Evolutionary conservation across 495 filamentous ascomycete genomes (phyloP), one percentile per base, ranked within the genome.

Genomic region (Talaromyces thailandensis): DNA sequence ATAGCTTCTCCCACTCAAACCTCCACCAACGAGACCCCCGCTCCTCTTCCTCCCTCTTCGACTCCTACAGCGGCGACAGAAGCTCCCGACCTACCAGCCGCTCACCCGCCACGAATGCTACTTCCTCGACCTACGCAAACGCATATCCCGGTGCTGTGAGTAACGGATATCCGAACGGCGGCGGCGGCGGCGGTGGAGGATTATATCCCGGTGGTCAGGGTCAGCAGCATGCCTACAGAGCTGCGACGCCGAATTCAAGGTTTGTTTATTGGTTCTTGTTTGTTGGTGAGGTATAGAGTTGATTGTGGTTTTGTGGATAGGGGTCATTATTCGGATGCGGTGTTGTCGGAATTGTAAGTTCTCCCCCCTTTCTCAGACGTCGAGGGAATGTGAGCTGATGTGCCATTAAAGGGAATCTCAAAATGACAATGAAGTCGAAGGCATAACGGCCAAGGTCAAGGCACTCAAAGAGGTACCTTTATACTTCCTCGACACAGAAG

Each of bases 241-340:
- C 84, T 45, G 94, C 92, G 63, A 96, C 93, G 57, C 93, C 93
- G 63, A 92, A 97, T 76, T 82, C 82, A 65, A 91, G 81, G 88
- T 91, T 75, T 50, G 82, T 74, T 26, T 26, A 11, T 35, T 61
- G 9, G 2, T 7, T 23, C 18, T 14, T 31, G 24, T 5, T 16
- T 11, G 35, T 37, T 37, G 4, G 25, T 25, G n/a, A 18, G 21
- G 9, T 61, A 8, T 61, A 28, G 43, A 61, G n/a, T 7, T 28
- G 3, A 21, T n/a, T 58, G 16, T 8, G 61, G 24, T 12, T 1
- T 62, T 21, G 31, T 8, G 2, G 4, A 37, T 63, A 90, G 89
- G 70, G 94, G 95, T 57, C 93, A 96, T 73, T 98, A 98, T 74
- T 91, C 86, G 64, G 92, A 95, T 66, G 90, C 92, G 45, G 92